These are phyloP conservation scores for Jackrogersella minutella DNA, from an alignment of 495 filamentous ascomycete species.

Conservation along the genomic window DNA sequence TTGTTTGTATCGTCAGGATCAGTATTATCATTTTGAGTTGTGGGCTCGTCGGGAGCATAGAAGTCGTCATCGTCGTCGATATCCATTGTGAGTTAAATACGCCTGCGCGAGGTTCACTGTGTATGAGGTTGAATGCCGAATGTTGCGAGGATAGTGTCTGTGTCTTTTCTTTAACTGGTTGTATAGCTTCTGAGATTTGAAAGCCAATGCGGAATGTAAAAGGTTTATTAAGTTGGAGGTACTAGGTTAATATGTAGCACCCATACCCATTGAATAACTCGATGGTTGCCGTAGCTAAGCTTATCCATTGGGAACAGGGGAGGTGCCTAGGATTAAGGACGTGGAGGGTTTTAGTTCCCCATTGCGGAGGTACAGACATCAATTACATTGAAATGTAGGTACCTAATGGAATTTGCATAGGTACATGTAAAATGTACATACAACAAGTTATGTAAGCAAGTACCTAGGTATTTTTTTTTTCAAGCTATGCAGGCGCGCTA, in stretches of 20 bases:
- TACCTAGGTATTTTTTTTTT: background rate
- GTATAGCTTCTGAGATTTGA: too few relatives aligned
- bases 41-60: slow-evolving; percentile 63
- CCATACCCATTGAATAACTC: too few relatives aligned
- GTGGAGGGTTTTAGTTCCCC: too few relatives aligned
- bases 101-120: background rate
- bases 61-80: slow-evolving; percentile 76
- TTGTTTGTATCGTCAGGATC: background rate
- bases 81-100: slow-evolving; percentile 61
- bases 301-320: background rate
- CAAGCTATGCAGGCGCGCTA: slow-evolving; percentile 8
- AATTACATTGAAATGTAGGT: too few relatives aligned
- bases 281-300: too few relatives aligned
- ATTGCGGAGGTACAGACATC: too few relatives aligned
- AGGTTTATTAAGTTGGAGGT: too few relatives aligned
- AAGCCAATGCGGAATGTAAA: too few relatives aligned
- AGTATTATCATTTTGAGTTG: slow-evolving; percentile 38
- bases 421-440: background rate
- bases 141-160: background rate
- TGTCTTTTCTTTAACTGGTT: too few relatives aligned
- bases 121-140: background rate
- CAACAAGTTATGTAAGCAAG: background rate
- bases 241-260: too few relatives aligned
- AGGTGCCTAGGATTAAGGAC: background rate
- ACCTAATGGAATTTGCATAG: too few relatives aligned